A percentile compares a stretch with the other conserved stretches of the same genome.
phyloP scores from a whole-genome alignment of 2,329 filamentous ascomycete genomes.

The Coniella vitis region DNA sequence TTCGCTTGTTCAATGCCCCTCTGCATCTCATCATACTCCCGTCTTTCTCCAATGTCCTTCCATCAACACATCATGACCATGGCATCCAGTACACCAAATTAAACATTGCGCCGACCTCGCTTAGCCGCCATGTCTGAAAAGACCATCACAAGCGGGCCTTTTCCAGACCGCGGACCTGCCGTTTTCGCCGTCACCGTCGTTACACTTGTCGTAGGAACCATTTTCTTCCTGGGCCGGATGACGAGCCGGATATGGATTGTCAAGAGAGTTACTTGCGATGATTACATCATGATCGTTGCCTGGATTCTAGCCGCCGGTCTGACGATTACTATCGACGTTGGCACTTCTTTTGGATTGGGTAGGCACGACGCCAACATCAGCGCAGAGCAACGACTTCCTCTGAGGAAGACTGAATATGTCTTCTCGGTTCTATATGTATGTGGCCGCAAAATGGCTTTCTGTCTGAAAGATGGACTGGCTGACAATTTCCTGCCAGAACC shows the following conservation, averaged over 20 bases:
- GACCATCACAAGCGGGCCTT: conserved; percentile 19
- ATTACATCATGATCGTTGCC: conserved; percentile 72
- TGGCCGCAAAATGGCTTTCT: conserved; percentile 3
- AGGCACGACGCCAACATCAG: conserved; percentile 57
- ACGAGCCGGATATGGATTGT: conserved; percentile 69
- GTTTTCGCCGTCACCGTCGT: conserved; percentile 66
- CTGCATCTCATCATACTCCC: too few relatives aligned
- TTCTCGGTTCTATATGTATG: conserved; percentile 58
- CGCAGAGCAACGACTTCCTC: conserved; percentile 35
- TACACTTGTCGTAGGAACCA: conserved; percentile 61
- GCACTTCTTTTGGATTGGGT: conserved; percentile 60
- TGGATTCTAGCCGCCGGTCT: conserved; percentile 68
- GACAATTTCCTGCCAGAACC: conserved; percentile 57
- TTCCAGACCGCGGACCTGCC: conserved; percentile 47
- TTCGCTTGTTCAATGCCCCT: too few relatives aligned
- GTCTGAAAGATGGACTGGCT: background rate
- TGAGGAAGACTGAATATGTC: conserved; percentile 57
- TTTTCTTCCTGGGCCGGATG: conserved; percentile 70
- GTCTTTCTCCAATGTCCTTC: too few relatives aligned
- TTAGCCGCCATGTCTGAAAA: conserved; percentile 4
- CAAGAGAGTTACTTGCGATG: conserved; percentile 64
- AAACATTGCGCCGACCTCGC: background rate
- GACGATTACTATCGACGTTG: conserved; percentile 59
- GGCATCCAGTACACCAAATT: background rate
- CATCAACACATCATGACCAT: too few relatives aligned